Conservation (phyloP, 345 rosid species). For the Litchi chinensis region DNA sequence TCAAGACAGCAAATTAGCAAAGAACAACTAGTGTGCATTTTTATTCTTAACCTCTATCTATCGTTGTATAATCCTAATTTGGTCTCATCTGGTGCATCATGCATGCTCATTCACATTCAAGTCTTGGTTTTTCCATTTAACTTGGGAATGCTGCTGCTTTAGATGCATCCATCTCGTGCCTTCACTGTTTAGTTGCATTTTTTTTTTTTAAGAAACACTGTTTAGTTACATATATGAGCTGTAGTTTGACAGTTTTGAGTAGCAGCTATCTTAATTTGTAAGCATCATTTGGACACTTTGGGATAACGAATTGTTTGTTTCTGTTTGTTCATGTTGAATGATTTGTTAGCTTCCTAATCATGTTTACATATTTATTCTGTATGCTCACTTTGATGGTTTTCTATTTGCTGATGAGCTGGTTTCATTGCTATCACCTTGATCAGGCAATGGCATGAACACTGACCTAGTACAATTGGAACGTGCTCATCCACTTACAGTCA, state of each 20-base stretch:
- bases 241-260: background rate
- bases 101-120: constrained; percentile 11
- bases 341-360: constrained; percentile 26
- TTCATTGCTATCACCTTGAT: constrained; percentile 19
- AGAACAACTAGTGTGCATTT: background rate
- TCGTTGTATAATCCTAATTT: background rate
- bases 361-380: constrained; percentile 6
- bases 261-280: background rate
- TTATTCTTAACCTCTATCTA: no score
- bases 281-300: background rate
- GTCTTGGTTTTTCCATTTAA: constrained; percentile 7
- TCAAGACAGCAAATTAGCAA: background rate
- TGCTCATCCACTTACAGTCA: constrained; percentile 50
- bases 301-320: constrained; percentile 4
- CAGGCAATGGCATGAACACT: constrained; percentile 43
- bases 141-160: background rate
- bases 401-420: constrained; percentile 20
- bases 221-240: constrained; percentile 1
- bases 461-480: constrained; percentile 46
- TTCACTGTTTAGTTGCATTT: constrained; percentile 4
- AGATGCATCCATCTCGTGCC: background rate
- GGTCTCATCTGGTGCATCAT: background rate
- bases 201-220: no score
- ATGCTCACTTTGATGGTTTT: background rate
- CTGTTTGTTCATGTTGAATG: constrained; percentile 6